Base-by-base conservation (phyloP, 2,329 filamentous ascomycete species). In the Penicillium sp. region DNA sequence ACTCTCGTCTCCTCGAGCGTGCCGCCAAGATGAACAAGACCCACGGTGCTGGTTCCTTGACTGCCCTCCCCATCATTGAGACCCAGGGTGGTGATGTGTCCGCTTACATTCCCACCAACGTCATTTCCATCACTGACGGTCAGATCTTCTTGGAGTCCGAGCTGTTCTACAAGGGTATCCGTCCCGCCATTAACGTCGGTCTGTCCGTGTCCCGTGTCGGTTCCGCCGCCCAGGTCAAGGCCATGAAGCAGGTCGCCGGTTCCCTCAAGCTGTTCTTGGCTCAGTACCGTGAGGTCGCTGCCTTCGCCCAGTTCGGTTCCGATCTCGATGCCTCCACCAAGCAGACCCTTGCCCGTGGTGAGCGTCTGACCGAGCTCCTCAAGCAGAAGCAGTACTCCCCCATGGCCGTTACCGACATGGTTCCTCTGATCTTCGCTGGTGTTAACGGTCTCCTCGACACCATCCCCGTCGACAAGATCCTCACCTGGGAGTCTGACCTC, bases 181-280 rank as follows among this genome's bases (percentile, higher is more conserved):
- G 94, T 77, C 94, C 94, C 73, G 94, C 94, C 83, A 99, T 99
- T 81, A 99, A 99, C 87, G 94, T 99, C 90, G 94, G 94, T 94
- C 91, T 99, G 72, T 99, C 94, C 74, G 94, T 99, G 72, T 99
- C 94, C 71, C 94, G 94, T 91, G 94, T 99, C 88, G 94, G 94
- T 79, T 99, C 94, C 76, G 91, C 94, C 79, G 94, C 94, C 78
- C 94, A 99, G 87, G 87, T 97, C 80, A 99, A 97, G 91, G 92
- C 94, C 83, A 99, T 99, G 94, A 99, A 99, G 88, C 94, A 99
- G 86, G 94, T 99, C 73, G 94, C 94, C 75, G 94, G 94, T 87
- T 97, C 93, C 70, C 86, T 99, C 77, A 99, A 99, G 88, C 92
- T 99, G 72, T 99, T 97, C 92, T 91, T 99, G 90, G 94, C 94